Evolutionary conservation across 179 eudicot species (phyloP).

Genomic region (Gypsophila paniculata): DNA sequence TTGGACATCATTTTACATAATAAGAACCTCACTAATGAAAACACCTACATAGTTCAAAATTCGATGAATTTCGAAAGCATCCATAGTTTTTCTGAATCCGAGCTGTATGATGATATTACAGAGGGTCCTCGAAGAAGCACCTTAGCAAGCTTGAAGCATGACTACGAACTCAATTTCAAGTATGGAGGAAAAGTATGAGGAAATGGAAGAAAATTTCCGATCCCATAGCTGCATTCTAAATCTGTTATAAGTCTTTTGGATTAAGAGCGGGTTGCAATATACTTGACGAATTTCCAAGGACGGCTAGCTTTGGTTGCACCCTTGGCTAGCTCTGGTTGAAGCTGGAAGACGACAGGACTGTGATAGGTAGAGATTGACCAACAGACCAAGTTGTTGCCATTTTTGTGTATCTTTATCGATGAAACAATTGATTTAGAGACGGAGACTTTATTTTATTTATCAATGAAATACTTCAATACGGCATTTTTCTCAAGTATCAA

Average conservation of each 20-base stretch:
- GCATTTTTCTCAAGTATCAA: neutral
- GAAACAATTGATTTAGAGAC: neutral
- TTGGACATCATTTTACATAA: neutral
- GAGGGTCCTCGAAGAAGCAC: slow-evolving; percentile 99
- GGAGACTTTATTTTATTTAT: too few relatives aligned
- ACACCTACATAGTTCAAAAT: too few relatives aligned
- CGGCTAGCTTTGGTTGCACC: neutral
- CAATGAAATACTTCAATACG: neutral
- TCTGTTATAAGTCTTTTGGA: neutral
- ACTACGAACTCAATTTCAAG: slow-evolving; percentile 69
- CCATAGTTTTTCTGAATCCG: neutral
- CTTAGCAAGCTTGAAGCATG: slow-evolving; percentile 67
- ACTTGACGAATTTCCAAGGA: neutral
- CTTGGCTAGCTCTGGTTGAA: neutral
- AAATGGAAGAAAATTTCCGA: neutral
- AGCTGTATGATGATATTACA: slow-evolving; percentile 30
- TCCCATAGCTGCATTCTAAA: neutral
- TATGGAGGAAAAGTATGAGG: slow-evolving; percentile 87
- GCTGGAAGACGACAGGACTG: neutral
- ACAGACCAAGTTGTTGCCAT: neutral
- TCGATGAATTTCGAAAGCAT: neutral
- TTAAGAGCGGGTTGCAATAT: neutral
- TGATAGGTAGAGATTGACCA: neutral
- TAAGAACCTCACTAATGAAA: neutral
- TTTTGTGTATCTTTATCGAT: slow-evolving; percentile 5